Conservation (phyloP, 768 basidiomycete species). For the Omphalotus guepiniiformis region DNA sequence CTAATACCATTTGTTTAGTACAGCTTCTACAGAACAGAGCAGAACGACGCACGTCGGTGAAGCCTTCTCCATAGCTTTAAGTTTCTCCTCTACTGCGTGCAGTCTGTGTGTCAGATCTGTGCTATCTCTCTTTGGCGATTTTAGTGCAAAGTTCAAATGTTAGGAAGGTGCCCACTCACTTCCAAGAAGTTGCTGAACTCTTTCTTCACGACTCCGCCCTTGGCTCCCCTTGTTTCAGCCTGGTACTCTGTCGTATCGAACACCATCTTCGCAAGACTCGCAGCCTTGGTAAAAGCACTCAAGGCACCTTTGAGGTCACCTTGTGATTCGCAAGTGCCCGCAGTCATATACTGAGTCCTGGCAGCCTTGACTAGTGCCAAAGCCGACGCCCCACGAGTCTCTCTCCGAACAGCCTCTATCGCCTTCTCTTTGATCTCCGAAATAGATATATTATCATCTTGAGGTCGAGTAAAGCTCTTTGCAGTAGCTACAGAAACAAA, state of each 20-base stretch:
- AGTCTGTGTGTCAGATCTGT: conserved; percentile 35
- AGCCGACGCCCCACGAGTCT: conserved; percentile 62
- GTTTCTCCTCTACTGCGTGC: conserved; percentile 40
- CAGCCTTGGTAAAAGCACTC: conserved; percentile 57
- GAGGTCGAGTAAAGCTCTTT: too few species aligned
- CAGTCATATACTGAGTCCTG: conserved; percentile 49
- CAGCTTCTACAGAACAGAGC: neutral
- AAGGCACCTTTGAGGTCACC: conserved; percentile 64
- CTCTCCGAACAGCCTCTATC: too few species aligned
- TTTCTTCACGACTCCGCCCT: conserved; percentile 52
- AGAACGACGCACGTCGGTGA: conserved; percentile 10
- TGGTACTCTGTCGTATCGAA: conserved; percentile 59
- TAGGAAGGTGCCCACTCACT: conserved; percentile 35
- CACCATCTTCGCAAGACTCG: conserved; percentile 50
- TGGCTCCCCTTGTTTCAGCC: conserved; percentile 40
- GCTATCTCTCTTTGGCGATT: conserved; percentile 24
- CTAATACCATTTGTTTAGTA: neutral
- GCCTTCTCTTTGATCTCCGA: too few species aligned
- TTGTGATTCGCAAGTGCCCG: conserved; percentile 23
- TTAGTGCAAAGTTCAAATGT: conserved; percentile 8
- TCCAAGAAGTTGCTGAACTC: conserved; percentile 63
- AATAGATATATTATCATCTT: too few species aligned
- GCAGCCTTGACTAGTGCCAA: conserved; percentile 60
- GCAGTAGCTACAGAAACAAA: too few species aligned
- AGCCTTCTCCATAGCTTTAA: conserved; percentile 32